Percentiles rank a stretch among this genome's conserved stretches.
Evolutionary conservation across 495 filamentous ascomycete species (phyloP).

Genomic region (Hypoxylon perforatum): DNA sequence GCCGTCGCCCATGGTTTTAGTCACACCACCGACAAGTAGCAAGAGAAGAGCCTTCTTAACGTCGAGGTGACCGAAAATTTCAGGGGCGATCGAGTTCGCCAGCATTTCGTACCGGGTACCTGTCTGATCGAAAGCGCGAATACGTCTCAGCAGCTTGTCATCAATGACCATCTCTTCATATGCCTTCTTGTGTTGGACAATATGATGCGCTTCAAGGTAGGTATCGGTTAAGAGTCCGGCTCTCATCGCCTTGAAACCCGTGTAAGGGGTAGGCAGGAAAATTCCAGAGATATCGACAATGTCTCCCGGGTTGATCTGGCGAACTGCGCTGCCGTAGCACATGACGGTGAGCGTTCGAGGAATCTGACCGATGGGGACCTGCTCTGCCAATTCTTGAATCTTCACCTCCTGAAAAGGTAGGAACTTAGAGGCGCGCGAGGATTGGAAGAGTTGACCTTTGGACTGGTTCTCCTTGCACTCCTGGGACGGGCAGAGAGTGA

Average conservation of each 20-base stretch:
- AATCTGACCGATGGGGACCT: slow-evolving; percentile 97
- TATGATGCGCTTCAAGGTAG: slow-evolving; percentile 92
- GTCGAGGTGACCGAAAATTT: slow-evolving; percentile 95
- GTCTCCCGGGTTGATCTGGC: slow-evolving; percentile 92
- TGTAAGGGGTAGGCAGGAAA: slow-evolving; percentile 97
- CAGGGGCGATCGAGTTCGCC: slow-evolving; percentile 93
- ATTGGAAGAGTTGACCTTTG: slow-evolving; percentile 92
- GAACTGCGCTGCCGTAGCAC: slow-evolving; percentile 85
- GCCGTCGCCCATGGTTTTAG: slow-evolving; percentile 95
- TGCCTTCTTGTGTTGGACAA: slow-evolving; percentile 96
- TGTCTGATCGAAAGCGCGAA: slow-evolving; percentile 80
- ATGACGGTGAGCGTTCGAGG: slow-evolving; percentile 88
- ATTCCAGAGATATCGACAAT: slow-evolving; percentile 93
- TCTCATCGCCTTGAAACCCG: slow-evolving; percentile 95
- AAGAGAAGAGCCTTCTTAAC: slow-evolving; percentile 97
- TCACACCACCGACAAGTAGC: slow-evolving; percentile 94
- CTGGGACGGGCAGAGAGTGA: slow-evolving; percentile 83
- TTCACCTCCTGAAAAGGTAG: slow-evolving; percentile 98
- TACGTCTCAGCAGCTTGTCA: slow-evolving; percentile 77
- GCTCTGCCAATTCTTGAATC: slow-evolving; percentile 97
- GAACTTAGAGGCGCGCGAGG: slow-evolving; percentile 95
- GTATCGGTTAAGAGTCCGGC: slow-evolving; percentile 96
- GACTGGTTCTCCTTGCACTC: slow-evolving; percentile 92
- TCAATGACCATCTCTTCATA: slow-evolving; percentile 88
- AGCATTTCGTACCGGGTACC: slow-evolving; percentile 96